These are phyloP conservation scores for Clonostachys solani DNA, from an alignment of 2,329 filamentous ascomycete genomes.

Conservation along the genomic window DNA sequence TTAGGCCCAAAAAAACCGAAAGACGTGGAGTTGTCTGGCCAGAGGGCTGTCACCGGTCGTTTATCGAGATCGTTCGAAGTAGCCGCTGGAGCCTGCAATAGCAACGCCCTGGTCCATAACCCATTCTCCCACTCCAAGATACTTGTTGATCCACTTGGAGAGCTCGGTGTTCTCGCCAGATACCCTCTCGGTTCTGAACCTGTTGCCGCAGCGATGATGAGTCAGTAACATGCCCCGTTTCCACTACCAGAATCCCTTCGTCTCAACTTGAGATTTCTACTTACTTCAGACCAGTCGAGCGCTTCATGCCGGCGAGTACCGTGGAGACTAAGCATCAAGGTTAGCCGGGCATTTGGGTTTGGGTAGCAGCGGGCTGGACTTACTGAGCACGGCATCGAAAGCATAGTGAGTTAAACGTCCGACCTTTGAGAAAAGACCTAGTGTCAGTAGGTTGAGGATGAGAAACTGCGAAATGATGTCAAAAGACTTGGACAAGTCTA, in stretches of 20 bases:
- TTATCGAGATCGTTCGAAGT: constrained; percentile 86
- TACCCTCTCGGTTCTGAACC: constrained; percentile 83
- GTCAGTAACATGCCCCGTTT: not conserved
- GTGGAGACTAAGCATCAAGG: constrained; percentile 66
- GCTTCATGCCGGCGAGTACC: constrained; percentile 94
- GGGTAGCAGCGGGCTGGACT: constrained; percentile 23
- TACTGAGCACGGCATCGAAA: constrained; percentile 91
- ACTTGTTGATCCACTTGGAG: constrained; percentile 86
- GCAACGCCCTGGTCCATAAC: constrained; percentile 97
- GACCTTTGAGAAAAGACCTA: constrained; percentile 73
- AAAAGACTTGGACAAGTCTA: constrained; percentile 22
- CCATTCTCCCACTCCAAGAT: constrained; percentile 93
- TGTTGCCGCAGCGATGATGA: constrained; percentile 29
- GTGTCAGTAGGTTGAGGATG: constrained; percentile 60
- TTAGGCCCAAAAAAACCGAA: too few species aligned
- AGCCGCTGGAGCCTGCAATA: constrained; percentile 80
- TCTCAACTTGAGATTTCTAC: constrained; percentile 30
- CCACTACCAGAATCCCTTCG: not conserved
- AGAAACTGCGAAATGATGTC: constrained; percentile 33
- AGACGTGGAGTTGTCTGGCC: too few species aligned
- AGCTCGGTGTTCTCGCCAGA: constrained; percentile 76
- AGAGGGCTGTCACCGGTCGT: not conserved
- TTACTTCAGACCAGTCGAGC: constrained; percentile 97
- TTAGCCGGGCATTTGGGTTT: not conserved
- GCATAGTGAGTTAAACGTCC: constrained; percentile 92